Percentiles rank a stretch among this genome's conserved stretches.
phyloP scores from a whole-genome alignment of 1,284 basidiomycete genomes.

The Leccinum solheimii region DNA sequence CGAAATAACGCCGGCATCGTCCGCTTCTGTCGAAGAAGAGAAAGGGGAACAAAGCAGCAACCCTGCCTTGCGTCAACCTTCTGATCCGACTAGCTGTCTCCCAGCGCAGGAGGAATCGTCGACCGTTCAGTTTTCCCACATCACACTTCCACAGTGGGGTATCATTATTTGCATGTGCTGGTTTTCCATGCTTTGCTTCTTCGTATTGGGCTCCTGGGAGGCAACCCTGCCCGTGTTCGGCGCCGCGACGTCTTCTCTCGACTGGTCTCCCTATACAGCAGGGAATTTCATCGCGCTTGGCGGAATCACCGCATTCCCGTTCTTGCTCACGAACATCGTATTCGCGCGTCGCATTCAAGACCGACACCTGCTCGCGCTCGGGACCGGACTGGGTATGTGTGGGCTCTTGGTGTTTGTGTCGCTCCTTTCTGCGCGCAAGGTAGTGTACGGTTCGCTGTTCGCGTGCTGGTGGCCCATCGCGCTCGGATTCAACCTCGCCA shows the following conservation, averaged over 20 bases:
- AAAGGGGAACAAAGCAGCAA: background rate
- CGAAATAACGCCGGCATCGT: background rate
- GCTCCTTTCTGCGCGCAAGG: background rate
- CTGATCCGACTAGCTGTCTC: background rate
- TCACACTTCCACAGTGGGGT: conserved; percentile 43
- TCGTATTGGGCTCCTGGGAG: conserved; percentile 75
- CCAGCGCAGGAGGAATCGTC: conserved; percentile 13
- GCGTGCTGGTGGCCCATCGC: background rate
- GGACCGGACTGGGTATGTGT: background rate
- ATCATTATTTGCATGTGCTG: conserved; percentile 59
- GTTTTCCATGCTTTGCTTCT: conserved; percentile 74
- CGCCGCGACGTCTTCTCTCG: conserved; percentile 24
- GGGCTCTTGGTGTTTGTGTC: background rate
- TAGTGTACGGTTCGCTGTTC: background rate
- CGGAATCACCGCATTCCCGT: background rate
- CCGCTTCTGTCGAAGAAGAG: conserved; percentile 10
- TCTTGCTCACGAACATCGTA: background rate
- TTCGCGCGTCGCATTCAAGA: background rate
- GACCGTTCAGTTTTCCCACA: conserved; percentile 16
- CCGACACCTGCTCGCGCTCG: background rate
- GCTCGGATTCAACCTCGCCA: background rate
- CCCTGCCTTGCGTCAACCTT: background rate
- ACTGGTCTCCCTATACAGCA: background rate
- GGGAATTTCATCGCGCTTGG: background rate
- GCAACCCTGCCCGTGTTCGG: conserved; percentile 70